These are phyloP conservation scores for Aspergillus brunneoviolaceus DNA, from an alignment of 2,329 filamentous ascomycete species.

Conservation along the genomic window DNA sequence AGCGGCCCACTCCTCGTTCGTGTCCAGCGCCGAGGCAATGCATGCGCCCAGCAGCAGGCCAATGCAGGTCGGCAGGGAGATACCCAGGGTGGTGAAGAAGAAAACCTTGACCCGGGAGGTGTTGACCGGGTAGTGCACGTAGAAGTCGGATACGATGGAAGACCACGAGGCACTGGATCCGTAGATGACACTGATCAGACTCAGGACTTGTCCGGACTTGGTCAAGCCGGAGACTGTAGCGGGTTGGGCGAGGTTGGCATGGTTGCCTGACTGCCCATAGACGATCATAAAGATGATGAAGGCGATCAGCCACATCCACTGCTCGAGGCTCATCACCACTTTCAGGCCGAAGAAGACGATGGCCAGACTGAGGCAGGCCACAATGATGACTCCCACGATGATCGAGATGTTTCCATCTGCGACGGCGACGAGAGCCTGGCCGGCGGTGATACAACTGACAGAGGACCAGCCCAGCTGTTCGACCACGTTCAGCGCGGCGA, in stretches of 20 bases:
- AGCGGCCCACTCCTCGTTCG: conserved; percentile 40
- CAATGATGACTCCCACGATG: conserved; percentile 28
- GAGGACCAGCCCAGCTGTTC: conserved; percentile 27
- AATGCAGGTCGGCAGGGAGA: conserved; percentile 51
- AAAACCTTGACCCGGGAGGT: conserved; percentile 51
- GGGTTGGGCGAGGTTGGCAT: conserved; percentile 42
- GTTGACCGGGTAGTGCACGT: conserved; percentile 50
- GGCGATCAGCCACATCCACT: conserved; percentile 33
- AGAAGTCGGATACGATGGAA: conserved; percentile 48
- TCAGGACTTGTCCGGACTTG: conserved; percentile 44
- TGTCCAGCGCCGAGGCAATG: conserved; percentile 45
- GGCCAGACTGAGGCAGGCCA: conserved; percentile 26
- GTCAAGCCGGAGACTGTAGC: conserved; percentile 37
- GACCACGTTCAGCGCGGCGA: conserved; percentile 45
- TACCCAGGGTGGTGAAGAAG: conserved; percentile 49
- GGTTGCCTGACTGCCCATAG: conserved; percentile 47
- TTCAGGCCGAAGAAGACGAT: conserved; percentile 30
- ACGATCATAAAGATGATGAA: conserved; percentile 48
- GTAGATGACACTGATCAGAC: conserved; percentile 49
- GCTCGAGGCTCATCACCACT: conserved; percentile 30
- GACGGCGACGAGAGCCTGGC: conserved; percentile 31
- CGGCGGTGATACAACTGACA: conserved; percentile 32
- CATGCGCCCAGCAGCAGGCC: conserved; percentile 50
- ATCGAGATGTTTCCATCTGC: conserved; percentile 29
- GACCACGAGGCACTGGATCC: conserved; percentile 53